Evolutionary conservation across 2,329 filamentous ascomycete genomes (phyloP).

Genomic region (Metarhizium brunneum): DNA sequence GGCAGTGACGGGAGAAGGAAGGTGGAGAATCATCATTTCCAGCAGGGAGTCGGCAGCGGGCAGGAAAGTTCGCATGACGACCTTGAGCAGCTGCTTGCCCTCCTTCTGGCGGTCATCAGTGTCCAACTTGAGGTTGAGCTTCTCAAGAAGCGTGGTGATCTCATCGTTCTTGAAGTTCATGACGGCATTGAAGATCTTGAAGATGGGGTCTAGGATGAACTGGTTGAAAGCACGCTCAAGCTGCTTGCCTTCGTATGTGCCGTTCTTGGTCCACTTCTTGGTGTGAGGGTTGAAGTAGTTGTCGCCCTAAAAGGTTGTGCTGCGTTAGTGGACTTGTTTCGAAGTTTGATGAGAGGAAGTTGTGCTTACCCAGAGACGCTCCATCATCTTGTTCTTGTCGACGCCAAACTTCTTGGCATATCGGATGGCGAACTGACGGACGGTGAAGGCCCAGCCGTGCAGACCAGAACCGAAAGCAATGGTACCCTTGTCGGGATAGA

Average conservation of each 20-base stretch:
- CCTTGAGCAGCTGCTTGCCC: slow-evolving; percentile 96
- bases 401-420: slow-evolving; percentile 99
- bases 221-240: slow-evolving; percentile 99
- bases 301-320: slow-evolving; percentile 52
- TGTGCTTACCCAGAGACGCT: slow-evolving; percentile 83
- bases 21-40: slow-evolving; percentile 99
- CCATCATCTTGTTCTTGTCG: slow-evolving; percentile 99
- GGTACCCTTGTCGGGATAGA: slow-evolving; percentile 95
- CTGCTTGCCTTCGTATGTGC: slow-evolving; percentile 72
- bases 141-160: slow-evolving; percentile 70
- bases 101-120: slow-evolving; percentile 84
- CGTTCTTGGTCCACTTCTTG: slow-evolving; percentile 98
- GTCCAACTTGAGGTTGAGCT: slow-evolving; percentile 90
- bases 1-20: slow-evolving; percentile 90
- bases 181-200: slow-evolving; percentile 93
- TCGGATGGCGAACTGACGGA: slow-evolving; percentile 90
- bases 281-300: slow-evolving; percentile 99
- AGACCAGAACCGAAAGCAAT: slow-evolving; percentile 99
- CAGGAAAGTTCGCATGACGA: slow-evolving; percentile 97
- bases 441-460: slow-evolving; percentile 98
- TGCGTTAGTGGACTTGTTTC: slow-evolving; percentile 11
- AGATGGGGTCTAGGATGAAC: slow-evolving; percentile 99
- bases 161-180: slow-evolving; percentile 99
- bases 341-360: not conserved
- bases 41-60: slow-evolving; percentile 95